Base-by-base conservation (phyloP, 208 protist species). In the Endotrypanum monterogeii region DNA sequence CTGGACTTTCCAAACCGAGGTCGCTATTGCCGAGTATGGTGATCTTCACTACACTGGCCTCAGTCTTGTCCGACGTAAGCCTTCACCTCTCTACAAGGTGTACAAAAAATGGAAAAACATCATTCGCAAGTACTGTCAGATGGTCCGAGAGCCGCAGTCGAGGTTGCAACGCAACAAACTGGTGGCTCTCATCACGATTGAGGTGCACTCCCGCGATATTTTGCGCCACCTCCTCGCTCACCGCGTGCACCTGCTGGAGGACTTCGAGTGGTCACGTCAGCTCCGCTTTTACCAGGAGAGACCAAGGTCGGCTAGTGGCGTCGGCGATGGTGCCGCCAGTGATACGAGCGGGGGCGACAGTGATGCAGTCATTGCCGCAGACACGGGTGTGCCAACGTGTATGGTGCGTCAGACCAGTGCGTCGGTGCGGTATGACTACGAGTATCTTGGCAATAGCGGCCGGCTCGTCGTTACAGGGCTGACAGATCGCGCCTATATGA, bases 401-500 rank as follows among this genome's bases (percentile, higher is more conserved):
- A 62, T 98, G 30, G 92, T 99, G 50, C 85, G 92, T 14, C 97
- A 99, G 89, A 98, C 97, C 9, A 97, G 91, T 71, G 91, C 98
- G 8, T 61, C 75, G 35, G 93, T 99, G 61, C 79, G 85, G 20
- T 99, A 99, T 84, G 96, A 98, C 74, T 99, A 99, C 85, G 98
- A 99, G 88, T 99, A 99, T 85, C 85, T 99, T 37, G 98, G 98
- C 63, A 99, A 99, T 84, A 97, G 89, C 74, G 97, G 96, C n/a
- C 89, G 98, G 18, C 92, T 99, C n/a, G 98, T 99, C 60, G 90
- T 99, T 35, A 99, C 98, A n/a, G 96, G 96, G 4, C 89, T 99
- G 23, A 99, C 98, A 32, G 98, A 99, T 79, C 91, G 98, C 30
- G 98, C 97, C 72, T 99, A 99, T 90, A 98, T 99, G 83, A 99